These are phyloP conservation scores for Russula ochroleuca DNA, from an alignment of 768 basidiomycete species.

Conservation along the genomic window DNA sequence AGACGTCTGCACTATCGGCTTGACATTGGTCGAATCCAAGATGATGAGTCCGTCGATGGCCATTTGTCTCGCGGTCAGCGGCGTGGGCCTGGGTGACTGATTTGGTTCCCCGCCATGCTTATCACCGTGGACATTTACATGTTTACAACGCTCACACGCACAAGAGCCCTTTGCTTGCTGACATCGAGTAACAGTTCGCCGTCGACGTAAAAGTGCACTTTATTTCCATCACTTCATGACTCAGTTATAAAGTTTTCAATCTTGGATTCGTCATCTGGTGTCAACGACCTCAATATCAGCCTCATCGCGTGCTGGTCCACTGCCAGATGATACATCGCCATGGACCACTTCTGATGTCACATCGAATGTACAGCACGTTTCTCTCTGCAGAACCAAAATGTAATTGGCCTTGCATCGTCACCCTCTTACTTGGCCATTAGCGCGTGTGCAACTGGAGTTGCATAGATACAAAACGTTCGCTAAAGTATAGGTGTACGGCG, in stretches of 20 bases:
- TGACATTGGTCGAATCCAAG: constrained; percentile 30
- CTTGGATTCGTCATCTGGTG: not conserved
- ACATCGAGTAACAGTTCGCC: not conserved
- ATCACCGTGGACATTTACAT: too few species aligned
- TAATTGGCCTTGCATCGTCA: not conserved
- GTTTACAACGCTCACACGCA: not conserved
- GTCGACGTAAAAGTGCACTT: not conserved
- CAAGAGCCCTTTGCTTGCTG: not conserved
- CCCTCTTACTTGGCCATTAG: too few species aligned
- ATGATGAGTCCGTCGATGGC: constrained; percentile 29
- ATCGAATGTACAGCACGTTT: not conserved
- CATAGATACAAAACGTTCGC: not conserved
- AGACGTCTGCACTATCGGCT: constrained; percentile 83
- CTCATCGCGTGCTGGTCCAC: not conserved
- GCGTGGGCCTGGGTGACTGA: not conserved
- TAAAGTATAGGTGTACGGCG: not conserved
- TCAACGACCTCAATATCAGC: too few species aligned
- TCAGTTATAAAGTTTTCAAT: too few species aligned
- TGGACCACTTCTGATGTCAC: too few species aligned
- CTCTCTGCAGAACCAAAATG: not conserved
- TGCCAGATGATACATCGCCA: too few species aligned
- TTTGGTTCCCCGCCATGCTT: not conserved
- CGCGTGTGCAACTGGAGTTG: not conserved
- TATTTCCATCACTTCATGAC: not conserved
- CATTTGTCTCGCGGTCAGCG: constrained; percentile 9